Base-by-base conservation (phyloP, 1,139 yeast genomes). In the Yamadazyma diddensiae region DNA sequence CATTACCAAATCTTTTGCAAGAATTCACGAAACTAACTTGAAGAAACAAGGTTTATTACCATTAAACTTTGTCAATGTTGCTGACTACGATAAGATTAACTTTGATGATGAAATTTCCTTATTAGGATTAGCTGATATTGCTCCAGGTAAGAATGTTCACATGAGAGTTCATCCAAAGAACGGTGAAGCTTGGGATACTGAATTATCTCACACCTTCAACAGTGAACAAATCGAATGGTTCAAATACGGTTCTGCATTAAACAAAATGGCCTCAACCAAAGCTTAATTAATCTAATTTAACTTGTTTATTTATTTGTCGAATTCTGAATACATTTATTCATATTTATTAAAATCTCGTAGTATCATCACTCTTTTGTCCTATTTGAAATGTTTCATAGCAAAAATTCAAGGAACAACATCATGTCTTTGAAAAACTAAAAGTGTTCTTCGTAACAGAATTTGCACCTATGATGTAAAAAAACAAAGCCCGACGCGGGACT, bases 191-290 rank as follows among this genome's bases (percentile, higher is more conserved):
- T 90, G 95, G 95, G 83, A 81, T 56, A 72, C 92, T 57, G 81
- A 78, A 71, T 83, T 90, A 65, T 77, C 94, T 43, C 98, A 92
- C 78, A 92, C 98, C 47, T 92, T 85, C 78, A 92, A 92, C 77
- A 47, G 61, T 45, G 97, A 92, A 73, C 98, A 92, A 78, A 82
- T 92, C 61, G 97, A 87, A 64, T 92, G 98, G 98, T 92, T 92
- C 86, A 90, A 85, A 79, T 78, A 84, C 57, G 98, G 98, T 76
- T 88, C 97, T 54, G 98, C 98, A 62, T 82, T 92, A 73, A 92
- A 92, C 85, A 86, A 83, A 78, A 90, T 92, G 95, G 90, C 94
- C 55, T 69, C 82, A 50, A 42, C 37, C 33, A 36, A 33, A 18
- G 32, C 28, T 20, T 29, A 31, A 37, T 17, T 29, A 10, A 20